Base-by-base conservation (phyloP, 2,329 filamentous ascomycete species). In the Pestalotiopsis sp. region DNA sequence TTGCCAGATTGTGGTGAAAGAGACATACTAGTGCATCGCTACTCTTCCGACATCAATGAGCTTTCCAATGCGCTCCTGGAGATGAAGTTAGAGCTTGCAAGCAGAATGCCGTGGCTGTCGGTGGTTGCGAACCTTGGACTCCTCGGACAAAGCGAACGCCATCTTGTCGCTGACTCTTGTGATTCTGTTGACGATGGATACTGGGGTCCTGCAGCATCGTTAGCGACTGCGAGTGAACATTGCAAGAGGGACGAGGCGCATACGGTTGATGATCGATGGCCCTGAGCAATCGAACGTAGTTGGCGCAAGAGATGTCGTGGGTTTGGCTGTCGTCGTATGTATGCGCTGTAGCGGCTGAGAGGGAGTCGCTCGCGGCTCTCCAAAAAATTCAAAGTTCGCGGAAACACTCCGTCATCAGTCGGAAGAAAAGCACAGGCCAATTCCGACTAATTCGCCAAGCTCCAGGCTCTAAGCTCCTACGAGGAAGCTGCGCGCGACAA, bases 41-140 rank as follows among this genome's bases (percentile, higher is more conserved):
- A 98, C 91, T 78, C 95, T 91, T 71, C 94, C 96, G 81, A 98
- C 86, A 83, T 98, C 96, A 81, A 99, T 96, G 85, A 98, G 89
- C 87, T 95, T 95, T 78, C 93, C 91, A 83, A 99, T 97, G 87
- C 96, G 94, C 91, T 99, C 96, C 95, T 98, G 76, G 74, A 66
- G 31, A 65, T 49, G 38, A 66, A 61, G 78, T 67, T 68, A 13
- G 61, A 49, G 20, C 31, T 14, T 69, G n/a, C 20, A 65, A 27
- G 60, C 13, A 62, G 40, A 17, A 31, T 27, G n/a, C 40, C 20
- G 14, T 52, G 9, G 57, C 25, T 58, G 67, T 5, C n/a, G 49
- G 20, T 52, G 6, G 2, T 20, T 57, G 63, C 80, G 73, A 80
- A 97, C 95, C 92, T 98, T 98, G 79, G 95, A 94, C 86, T 99